Percentiles rank a stretch among this genome's conserved stretches.
Evolutionary conservation across 768 basidiomycete genomes (phyloP).

Genomic region (Suillus clintonianus): DNA sequence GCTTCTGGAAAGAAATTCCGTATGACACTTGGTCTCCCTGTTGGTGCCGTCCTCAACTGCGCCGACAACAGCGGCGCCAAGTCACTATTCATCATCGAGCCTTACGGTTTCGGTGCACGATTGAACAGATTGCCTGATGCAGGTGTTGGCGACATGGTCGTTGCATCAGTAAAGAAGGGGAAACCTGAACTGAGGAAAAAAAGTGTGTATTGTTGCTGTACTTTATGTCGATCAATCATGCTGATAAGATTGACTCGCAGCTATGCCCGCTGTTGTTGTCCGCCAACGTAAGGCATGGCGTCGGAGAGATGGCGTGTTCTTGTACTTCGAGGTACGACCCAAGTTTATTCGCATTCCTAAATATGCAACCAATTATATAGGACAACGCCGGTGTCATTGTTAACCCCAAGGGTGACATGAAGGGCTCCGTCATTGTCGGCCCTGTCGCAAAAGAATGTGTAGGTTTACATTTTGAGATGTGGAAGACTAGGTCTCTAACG

Average conservation of each 20-base stretch:
- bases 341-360: neutral
- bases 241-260: constrained; percentile 41
- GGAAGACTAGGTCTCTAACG: neutral
- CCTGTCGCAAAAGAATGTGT: constrained; percentile 99
- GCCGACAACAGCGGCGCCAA: constrained; percentile 99
- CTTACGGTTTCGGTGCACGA: constrained; percentile 93
- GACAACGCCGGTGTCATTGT: constrained; percentile 98
- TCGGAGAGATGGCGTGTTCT: constrained; percentile 96
- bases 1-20: constrained; percentile 96
- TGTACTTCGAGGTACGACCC: constrained; percentile 85
- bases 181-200: constrained; percentile 99
- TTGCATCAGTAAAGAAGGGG: constrained; percentile 98
- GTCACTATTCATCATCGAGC: constrained; percentile 92
- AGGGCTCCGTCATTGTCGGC: constrained; percentile 95
- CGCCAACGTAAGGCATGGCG: constrained; percentile 99
- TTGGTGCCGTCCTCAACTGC: constrained; percentile 94
- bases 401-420: constrained; percentile 99
- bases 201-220: constrained; percentile 57
- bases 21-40: constrained; percentile 91
- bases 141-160: constrained; percentile 93
- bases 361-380: constrained; percentile 32
- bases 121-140: constrained; percentile 97
- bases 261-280: constrained; percentile 95
- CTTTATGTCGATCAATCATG: neutral
- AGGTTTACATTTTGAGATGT: constrained; percentile 34